Evolutionary conservation across 1,284 basidiomycete species (phyloP), one percentile per base, ranked within the genome.

Genomic region (Xerocomus amazonicus): DNA sequence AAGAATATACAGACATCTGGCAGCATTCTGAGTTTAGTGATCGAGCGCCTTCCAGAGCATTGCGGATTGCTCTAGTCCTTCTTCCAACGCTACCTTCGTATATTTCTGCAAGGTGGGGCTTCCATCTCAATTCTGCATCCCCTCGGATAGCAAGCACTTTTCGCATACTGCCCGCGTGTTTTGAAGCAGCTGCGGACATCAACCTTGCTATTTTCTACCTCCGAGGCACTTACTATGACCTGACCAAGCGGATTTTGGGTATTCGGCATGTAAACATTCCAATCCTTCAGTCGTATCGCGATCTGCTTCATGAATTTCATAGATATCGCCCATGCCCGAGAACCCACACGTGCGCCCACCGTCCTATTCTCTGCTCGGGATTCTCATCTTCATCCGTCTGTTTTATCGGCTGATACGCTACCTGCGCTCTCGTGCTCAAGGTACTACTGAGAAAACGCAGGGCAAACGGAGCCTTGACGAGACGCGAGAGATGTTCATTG

Each of bases 1-100:
- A 96, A 68, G 92, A 96, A 65, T 96, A 96, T 62, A 93, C 91
- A 1, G 89, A 90, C 60, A 86, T 90, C 29, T 87, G 90, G 80
- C 81, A 86, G 47, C 80, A 83, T 50, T 81, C 83, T 12, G 62
- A 69, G 14, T 68, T 62, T 38, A 65, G 65, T 10, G 56, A 62
- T 10, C 61, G 66, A 13, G 61, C 70, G 32, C 83, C 80, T 12
- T 70, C 79, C 16, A 63, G 55, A 32, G 61, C 67, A 49, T 60
- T 72, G 10, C 78, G 84, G 33, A 66, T 74, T 16, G 74, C 76
- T 1, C 70, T 92, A 10, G 72, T 91, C 38, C 73, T 92, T 14
- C 73, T 92, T 28, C 79, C 84, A 42, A 73, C 83, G 41, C 55
- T 87, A 43, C 80, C 88, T 42, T 67, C 77, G 16, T 84, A 88